These are phyloP conservation scores for Ciborinia camelliae DNA, from an alignment of 2,329 filamentous ascomycete species.

Conservation along the genomic window DNA sequence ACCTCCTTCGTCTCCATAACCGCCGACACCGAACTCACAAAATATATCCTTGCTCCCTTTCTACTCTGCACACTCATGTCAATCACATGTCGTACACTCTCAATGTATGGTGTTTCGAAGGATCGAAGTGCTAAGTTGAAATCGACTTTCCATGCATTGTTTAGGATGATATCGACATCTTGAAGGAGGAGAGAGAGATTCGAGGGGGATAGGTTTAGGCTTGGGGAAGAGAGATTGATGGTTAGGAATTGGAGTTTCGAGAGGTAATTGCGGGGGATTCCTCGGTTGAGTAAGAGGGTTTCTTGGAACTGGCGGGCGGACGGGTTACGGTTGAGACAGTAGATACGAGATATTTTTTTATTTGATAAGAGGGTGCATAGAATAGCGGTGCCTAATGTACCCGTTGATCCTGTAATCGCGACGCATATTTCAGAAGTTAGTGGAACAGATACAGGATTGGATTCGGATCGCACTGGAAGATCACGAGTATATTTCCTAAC, in stretches of 20 bases:
- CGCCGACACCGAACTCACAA: neutral
- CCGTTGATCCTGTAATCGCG: constrained; percentile 48
- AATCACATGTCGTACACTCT: constrained; percentile 42
- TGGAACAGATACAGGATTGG: neutral
- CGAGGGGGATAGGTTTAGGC: neutral
- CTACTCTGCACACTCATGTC: neutral
- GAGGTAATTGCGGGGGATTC: neutral
- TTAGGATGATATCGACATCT: constrained; percentile 17
- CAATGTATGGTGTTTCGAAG: constrained; percentile 39
- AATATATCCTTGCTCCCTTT: neutral
- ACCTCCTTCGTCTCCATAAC: neutral
- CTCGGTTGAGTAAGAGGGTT: neutral
- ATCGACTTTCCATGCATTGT: constrained; percentile 41
- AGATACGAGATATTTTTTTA: constrained; percentile 40
- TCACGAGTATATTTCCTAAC: constrained; percentile 16
- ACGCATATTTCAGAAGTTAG: constrained; percentile 19
- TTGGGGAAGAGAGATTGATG: neutral
- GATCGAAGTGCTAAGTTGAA: constrained; percentile 38
- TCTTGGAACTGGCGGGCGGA: neutral
- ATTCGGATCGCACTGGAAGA: constrained; percentile 2
- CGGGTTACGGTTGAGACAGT: constrained; percentile 47
- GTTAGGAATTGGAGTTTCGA: constrained; percentile 1
- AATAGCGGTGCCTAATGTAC: constrained; percentile 48
- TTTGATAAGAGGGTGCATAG: constrained; percentile 40
- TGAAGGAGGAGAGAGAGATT: neutral